A percentile compares a stretch with the other conserved stretches of the same genome.
These are phyloP conservation scores for Linderniella brevidens DNA, from an alignment of 257 asterid genomes.

Conservation along the genomic window DNA sequence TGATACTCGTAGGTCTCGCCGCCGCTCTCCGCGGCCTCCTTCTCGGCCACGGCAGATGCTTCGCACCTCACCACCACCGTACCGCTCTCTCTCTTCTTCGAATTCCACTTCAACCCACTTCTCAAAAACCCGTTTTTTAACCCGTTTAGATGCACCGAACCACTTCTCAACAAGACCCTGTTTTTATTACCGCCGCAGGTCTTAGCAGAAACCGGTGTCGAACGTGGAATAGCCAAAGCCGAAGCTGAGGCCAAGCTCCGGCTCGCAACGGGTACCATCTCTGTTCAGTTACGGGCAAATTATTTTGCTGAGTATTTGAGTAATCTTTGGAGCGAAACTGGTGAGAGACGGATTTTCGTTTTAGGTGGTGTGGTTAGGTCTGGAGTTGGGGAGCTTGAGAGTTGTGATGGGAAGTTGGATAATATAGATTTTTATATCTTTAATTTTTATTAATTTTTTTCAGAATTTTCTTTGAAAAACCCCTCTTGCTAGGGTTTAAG, in stretches of 20 bases:
- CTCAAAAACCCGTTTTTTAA: conserved; percentile 24
- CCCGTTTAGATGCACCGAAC: conserved; percentile 39
- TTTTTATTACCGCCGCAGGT: conserved; percentile 13
- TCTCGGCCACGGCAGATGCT: conserved; percentile 78
- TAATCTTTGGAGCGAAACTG: neutral
- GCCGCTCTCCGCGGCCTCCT: conserved; percentile 52
- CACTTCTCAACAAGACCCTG: conserved; percentile 29
- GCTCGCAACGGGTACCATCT: conserved; percentile 79
- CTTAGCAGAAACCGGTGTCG: conserved; percentile 27
- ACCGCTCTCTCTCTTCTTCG: conserved; percentile 31
- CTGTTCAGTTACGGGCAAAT: neutral
- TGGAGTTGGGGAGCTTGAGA: neutral
- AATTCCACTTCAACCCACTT: conserved; percentile 58
- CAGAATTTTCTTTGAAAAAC: conserved; percentile 1
- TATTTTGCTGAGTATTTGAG: neutral
- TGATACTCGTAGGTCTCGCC: conserved; percentile 78
- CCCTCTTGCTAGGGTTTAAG: conserved; percentile 32
- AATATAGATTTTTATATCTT: neutral
- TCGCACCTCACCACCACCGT: conserved; percentile 65
- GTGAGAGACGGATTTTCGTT: neutral
- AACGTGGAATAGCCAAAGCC: conserved; percentile 31
- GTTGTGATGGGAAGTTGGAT: neutral
- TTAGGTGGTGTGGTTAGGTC: conserved; percentile 13
- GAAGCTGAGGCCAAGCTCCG: conserved; percentile 52
- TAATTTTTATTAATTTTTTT: neutral